These are phyloP conservation scores for Eucalyptus regnans DNA, from an alignment of 345 rosid genomes.

Conservation along the genomic window DNA sequence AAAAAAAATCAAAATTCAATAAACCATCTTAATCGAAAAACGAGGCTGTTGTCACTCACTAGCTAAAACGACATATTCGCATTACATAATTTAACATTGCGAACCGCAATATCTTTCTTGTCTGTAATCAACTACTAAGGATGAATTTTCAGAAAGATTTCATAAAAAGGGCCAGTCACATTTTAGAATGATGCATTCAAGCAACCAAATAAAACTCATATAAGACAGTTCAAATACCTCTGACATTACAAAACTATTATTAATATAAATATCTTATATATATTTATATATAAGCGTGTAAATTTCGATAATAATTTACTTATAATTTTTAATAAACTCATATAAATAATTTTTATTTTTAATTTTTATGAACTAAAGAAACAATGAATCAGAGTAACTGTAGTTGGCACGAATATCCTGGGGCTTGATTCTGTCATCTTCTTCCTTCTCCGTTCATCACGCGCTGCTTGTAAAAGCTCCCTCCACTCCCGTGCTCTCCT, in stretches of 20 bases:
- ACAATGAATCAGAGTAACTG: background rate
- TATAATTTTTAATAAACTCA: background rate
- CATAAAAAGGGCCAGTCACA: too few relatives aligned
- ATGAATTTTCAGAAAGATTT: too few relatives aligned
- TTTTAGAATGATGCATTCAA: too few relatives aligned
- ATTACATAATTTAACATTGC: rapidly evolving
- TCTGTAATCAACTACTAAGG: rapidly evolving
- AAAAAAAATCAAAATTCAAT: too few relatives aligned
- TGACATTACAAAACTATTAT: background rate
- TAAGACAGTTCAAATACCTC: background rate
- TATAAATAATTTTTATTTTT: background rate
- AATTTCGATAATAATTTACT: background rate
- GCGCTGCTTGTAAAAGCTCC: background rate
- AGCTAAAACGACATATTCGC: too few relatives aligned
- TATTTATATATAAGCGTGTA: too few relatives aligned
- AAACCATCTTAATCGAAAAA: too few relatives aligned
- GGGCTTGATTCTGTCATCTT: background rate
- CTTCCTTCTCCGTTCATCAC: background rate
- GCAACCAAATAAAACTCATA: background rate
- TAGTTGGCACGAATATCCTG: background rate
- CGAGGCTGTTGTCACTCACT: too few relatives aligned
- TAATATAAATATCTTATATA: background rate
- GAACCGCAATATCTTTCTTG: background rate
- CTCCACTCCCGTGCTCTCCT: background rate
- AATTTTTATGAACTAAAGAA: background rate